Evolutionary conservation across 2,329 filamentous ascomycete species (phyloP), one percentile per base, ranked within the genome.

Genomic region (Thielaviopsis musarum): DNA sequence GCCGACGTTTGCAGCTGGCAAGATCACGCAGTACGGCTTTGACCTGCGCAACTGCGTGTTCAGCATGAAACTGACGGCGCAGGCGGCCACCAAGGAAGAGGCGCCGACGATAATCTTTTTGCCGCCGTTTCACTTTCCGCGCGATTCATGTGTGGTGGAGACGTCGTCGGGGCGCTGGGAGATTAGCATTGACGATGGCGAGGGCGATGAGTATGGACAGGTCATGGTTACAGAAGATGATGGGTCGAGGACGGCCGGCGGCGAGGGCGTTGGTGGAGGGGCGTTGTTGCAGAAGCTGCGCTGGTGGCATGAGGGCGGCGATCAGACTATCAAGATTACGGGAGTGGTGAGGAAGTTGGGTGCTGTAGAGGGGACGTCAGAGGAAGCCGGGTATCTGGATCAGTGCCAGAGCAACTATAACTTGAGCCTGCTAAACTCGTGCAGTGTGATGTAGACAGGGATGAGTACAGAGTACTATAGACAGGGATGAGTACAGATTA

Each of bases 271-370:
- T 59, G 78, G 82, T 9, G 81, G 87, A 63, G 82, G 81, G 0
- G 82, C 81, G 5, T 74, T 82, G 65, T 75, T 89, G 62, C 91
- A 96, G 73, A 80, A 80, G 64, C 72, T 98, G 63, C 82, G 81
- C 65, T 98, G 93, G 93, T 96, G 91, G 91, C 91, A 98, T 71
- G 82, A 81, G 0, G 84, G 85, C 59, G 93, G 91, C 1, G 82
- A 90, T 65, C 91, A 97, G 71, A 83, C 74, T 54, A 76, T 98
- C 59, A 86, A 79, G 63, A 77, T 96, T 9, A 83, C 79, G 21
- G 93, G 93, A 0, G 73, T 88, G 21, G 82, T 86, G 65, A 79
- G 85, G 65, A 84, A 76, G 64, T 72, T 77, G 52, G 51, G 49
- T 2, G 52, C 38, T 13, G 15, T 49, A n/a, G 82, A 79, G 1